Evolutionary conservation across 441 rosid species (phyloP).

Genomic region (Pelargonium citronellum): DNA sequence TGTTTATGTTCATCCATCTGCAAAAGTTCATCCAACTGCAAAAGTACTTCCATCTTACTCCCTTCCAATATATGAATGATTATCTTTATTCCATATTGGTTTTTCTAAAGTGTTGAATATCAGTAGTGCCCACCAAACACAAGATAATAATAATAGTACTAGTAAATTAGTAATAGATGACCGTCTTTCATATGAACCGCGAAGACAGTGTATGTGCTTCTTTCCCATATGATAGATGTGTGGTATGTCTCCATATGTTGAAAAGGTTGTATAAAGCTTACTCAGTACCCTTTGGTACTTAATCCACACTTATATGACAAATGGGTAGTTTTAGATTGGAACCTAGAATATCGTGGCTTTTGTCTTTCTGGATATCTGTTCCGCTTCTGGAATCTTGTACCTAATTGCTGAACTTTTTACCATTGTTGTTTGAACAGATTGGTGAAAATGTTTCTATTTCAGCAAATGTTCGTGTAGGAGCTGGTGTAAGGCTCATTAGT

Average conservation of each 20-base stretch:
- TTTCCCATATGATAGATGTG: too few relatives aligned
- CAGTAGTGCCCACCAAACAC: neutral
- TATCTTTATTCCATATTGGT: neutral
- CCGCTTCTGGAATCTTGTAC: neutral
- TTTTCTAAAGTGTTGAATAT: neutral
- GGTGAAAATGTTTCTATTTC: constrained; percentile 90
- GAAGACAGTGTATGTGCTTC: neutral
- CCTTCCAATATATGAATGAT: neutral
- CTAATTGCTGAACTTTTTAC: constrained; percentile 15
- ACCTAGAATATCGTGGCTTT: neutral
- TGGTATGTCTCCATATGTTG: too few relatives aligned
- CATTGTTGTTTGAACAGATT: constrained; percentile 40
- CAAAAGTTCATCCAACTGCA: constrained; percentile 71
- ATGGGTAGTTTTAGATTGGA: neutral
- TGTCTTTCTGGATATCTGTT: neutral
- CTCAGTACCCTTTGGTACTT: too few relatives aligned
- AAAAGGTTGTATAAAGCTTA: too few relatives aligned
- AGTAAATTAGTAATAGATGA: too few relatives aligned
- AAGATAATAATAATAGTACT: too few relatives aligned
- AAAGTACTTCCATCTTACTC: constrained; percentile 38
- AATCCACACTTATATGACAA: too few relatives aligned
- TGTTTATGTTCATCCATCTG: constrained; percentile 76
- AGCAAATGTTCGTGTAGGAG: constrained; percentile 91
- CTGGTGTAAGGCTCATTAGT: constrained; percentile 74
- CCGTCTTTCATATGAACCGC: neutral